These are phyloP conservation scores for Huntiella savannae DNA, from an alignment of 2,329 filamentous ascomycete genomes.

Conservation along the genomic window DNA sequence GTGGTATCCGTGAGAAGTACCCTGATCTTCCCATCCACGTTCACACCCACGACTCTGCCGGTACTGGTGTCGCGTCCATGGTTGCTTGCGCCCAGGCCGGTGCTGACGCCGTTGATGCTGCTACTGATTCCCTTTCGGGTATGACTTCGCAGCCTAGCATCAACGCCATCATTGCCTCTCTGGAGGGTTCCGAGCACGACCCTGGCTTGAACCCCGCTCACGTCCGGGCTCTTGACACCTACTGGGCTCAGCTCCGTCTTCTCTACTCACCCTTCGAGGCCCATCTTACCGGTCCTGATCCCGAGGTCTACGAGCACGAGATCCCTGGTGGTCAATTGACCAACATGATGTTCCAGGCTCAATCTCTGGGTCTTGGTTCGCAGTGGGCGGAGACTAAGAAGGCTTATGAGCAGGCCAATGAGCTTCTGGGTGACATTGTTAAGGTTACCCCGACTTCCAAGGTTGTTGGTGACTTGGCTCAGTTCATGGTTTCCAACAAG, in stretches of 20 bases:
- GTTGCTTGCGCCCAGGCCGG: conserved; percentile 86
- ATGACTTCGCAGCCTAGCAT: conserved; percentile 98
- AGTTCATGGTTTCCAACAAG: conserved; percentile 99
- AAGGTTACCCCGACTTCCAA: conserved; percentile 99
- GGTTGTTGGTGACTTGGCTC: conserved; percentile 91
- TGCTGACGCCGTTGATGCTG: conserved; percentile 86
- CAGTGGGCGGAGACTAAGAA: conserved; percentile 99
- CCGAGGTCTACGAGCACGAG: conserved; percentile 96
- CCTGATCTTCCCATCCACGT: conserved; percentile 95
- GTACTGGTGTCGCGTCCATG: conserved; percentile 96
- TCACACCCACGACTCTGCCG: conserved; percentile 95
- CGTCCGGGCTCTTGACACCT: conserved; percentile 74
- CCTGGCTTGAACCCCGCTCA: conserved; percentile 64
- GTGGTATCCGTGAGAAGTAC: conserved; percentile 80
- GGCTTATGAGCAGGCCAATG: conserved; percentile 93
- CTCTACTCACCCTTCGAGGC: conserved; percentile 98
- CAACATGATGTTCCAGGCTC: conserved; percentile 99
- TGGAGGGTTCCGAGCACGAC: conserved; percentile 68
- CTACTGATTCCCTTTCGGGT: conserved; percentile 88
- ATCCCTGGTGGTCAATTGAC: conserved; percentile 96
- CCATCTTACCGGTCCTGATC: conserved; percentile 79
- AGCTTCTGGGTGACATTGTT: conserved; percentile 92
- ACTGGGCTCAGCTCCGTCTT: conserved; percentile 92
- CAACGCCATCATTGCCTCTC: conserved; percentile 80
- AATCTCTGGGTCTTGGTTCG: conserved; percentile 81